These are phyloP conservation scores for Croton setiger DNA, from an alignment of 441 rosid species.

Conservation along the genomic window DNA sequence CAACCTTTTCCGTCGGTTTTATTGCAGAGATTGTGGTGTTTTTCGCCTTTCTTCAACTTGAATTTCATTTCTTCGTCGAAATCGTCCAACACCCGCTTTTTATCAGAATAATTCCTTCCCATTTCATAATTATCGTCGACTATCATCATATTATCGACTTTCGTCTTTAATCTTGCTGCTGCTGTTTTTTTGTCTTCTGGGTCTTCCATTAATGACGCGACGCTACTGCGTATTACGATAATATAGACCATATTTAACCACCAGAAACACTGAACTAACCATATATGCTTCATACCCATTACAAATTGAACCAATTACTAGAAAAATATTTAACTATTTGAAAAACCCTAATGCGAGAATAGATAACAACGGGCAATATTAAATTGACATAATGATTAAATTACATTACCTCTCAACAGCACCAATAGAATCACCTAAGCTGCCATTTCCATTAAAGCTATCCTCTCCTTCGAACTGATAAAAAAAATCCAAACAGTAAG, in stretches of 20 bases:
- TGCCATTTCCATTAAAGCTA: constrained; percentile 54
- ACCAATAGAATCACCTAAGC: constrained; percentile 64
- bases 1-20: constrained; percentile 33
- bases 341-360: constrained; percentile 39
- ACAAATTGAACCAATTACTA: constrained; percentile 28
- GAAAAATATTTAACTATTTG: constrained; percentile 20
- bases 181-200: constrained; percentile 24
- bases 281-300: constrained; percentile 9
- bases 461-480: constrained; percentile 50
- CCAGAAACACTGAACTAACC: constrained; percentile 25
- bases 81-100: constrained; percentile 22
- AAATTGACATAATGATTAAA: constrained; percentile 20
- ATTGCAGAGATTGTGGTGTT: constrained; percentile 18
- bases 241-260: constrained; percentile 20
- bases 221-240: constrained; percentile 37
- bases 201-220: constrained; percentile 44
- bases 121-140: constrained; percentile 28
- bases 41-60: constrained; percentile 18
- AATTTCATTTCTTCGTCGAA: constrained; percentile 23
- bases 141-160: constrained; percentile 27
- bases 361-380: constrained; percentile 23
- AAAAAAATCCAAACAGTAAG: constrained; percentile 21
- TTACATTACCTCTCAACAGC: constrained; percentile 68
- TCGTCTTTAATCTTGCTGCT: constrained; percentile 6
- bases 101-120: constrained; percentile 1